Percentiles rank a stretch among this genome's conserved stretches.
Evolutionary conservation across 2,329 filamentous ascomycete genomes (phyloP).

Genomic region (Fusarium pseudonygamai): DNA sequence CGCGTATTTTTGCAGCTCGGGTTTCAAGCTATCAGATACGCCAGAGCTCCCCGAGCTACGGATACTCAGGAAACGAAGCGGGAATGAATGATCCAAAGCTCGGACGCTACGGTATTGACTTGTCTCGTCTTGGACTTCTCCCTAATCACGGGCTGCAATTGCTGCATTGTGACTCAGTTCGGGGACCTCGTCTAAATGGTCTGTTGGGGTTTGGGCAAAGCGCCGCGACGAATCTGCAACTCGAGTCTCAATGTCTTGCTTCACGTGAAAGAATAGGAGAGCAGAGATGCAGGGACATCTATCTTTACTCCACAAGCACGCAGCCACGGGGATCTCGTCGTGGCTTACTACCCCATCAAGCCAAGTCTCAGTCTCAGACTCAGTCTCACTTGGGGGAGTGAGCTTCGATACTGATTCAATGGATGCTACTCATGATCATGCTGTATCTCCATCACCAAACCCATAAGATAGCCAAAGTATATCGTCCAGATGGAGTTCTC

Average conservation of each 20-base stretch:
- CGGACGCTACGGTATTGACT: background rate
- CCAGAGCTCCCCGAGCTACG: slow-evolving; percentile 5
- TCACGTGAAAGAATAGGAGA: slow-evolving; percentile 23
- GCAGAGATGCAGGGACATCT: slow-evolving; percentile 2
- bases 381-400: background rate
- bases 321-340: slow-evolving; percentile 5
- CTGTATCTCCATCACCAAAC: background rate
- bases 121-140: background rate
- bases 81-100: slow-evolving; percentile 20
- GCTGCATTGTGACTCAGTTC: background rate
- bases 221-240: background rate
- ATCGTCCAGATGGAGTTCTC: slow-evolving; percentile 1
- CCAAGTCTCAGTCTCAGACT: background rate
- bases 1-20: background rate
- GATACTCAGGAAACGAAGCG: slow-evolving; percentile 15
- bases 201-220: background rate
- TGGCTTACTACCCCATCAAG: slow-evolving; percentile 11
- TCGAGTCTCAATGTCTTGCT: slow-evolving; percentile 16
- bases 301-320: slow-evolving; percentile 17
- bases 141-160: background rate
- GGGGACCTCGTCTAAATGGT: slow-evolving; percentile 3
- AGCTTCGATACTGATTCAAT: background rate
- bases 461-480: background rate
- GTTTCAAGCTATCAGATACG: slow-evolving; percentile 12
- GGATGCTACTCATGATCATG: background rate